These are phyloP conservation scores for Acorus calamus DNA, from an alignment of 106 monocot genomes.

Conservation along the genomic window DNA sequence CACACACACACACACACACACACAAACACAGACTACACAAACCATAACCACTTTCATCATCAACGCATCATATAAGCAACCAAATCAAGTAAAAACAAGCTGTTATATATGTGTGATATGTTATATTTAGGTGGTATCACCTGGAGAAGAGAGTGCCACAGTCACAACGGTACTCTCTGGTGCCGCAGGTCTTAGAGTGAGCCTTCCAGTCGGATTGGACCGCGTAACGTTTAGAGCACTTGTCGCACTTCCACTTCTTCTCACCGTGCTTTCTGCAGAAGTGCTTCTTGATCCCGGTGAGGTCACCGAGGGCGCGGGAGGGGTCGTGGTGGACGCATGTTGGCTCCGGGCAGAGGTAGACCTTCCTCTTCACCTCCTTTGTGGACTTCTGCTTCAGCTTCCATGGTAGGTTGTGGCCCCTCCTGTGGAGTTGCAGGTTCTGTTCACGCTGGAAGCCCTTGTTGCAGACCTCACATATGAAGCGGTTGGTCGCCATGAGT, in stretches of 20 bases:
- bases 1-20: background rate
- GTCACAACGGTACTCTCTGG: conserved; percentile 90
- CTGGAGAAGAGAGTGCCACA: conserved; percentile 99
- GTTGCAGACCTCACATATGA: conserved; percentile 83
- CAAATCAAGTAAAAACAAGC: background rate
- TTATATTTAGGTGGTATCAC: conserved; percentile 16
- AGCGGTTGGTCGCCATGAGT: conserved; percentile 76
- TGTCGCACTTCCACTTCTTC: conserved; percentile 99
- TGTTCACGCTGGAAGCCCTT: conserved; percentile 84
- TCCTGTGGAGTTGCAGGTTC: conserved; percentile 78
- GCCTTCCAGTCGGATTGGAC: conserved; percentile 99
- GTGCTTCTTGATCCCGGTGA: conserved; percentile 99
- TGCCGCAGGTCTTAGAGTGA: conserved; percentile 95
- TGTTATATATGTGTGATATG: too few relatives aligned
- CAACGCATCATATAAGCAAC: background rate
- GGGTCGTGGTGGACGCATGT: conserved; percentile 92
- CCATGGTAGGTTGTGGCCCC: conserved; percentile 93
- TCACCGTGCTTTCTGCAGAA: conserved; percentile 95
- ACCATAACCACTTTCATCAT: conserved; percentile 31
- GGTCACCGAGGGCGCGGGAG: conserved; percentile 83
- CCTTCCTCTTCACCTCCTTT: conserved; percentile 40
- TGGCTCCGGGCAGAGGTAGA: conserved; percentile 88
- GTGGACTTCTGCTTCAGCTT: conserved; percentile 73
- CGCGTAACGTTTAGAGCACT: conserved; percentile 90
- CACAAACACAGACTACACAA: conserved; percentile 14